Percentiles rank a stretch among this genome's conserved stretches.
phyloP scores from a whole-genome alignment of 768 basidiomycete species.

The Mycena leptocephala region DNA sequence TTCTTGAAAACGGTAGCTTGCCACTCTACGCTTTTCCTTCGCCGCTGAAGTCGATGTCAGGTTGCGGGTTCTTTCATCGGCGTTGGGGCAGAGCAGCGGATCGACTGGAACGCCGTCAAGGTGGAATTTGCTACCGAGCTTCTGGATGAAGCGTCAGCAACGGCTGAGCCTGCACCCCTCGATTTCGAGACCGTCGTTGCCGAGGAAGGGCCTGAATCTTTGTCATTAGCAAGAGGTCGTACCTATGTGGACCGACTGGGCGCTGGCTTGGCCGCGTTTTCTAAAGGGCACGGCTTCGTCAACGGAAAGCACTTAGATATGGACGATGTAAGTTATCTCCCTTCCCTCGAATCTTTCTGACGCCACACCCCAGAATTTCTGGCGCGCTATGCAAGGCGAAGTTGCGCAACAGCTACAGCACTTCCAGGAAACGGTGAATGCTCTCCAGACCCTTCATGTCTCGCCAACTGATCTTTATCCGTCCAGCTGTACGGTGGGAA shows the following conservation, averaged over 20 bases:
- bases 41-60: neutral
- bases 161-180: neutral
- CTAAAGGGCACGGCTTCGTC: conserved; percentile 83
- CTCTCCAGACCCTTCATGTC: neutral
- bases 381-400: conserved; percentile 75
- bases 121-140: neutral
- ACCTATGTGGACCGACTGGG: conserved; percentile 75
- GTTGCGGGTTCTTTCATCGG: neutral
- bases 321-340: conserved; percentile 69
- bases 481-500: conserved; percentile 71
- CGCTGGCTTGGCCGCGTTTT: conserved; percentile 54
- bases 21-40: neutral
- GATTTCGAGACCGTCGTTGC: conserved; percentile 60
- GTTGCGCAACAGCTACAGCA: conserved; percentile 73
- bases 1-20: conserved; percentile 69
- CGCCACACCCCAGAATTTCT: conserved; percentile 67
- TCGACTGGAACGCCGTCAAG: conserved; percentile 23
- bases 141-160: neutral
- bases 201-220: conserved; percentile 44
- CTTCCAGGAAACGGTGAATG: conserved; percentile 80
- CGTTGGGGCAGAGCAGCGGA: neutral
- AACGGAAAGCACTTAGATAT: conserved; percentile 88
- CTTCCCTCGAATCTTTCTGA: neutral
- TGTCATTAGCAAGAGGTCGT: conserved; percentile 60
- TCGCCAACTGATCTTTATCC: neutral